phyloP scores from a whole-genome alignment of 495 filamentous ascomycete genomes.

The Talaromyces liani region DNA sequence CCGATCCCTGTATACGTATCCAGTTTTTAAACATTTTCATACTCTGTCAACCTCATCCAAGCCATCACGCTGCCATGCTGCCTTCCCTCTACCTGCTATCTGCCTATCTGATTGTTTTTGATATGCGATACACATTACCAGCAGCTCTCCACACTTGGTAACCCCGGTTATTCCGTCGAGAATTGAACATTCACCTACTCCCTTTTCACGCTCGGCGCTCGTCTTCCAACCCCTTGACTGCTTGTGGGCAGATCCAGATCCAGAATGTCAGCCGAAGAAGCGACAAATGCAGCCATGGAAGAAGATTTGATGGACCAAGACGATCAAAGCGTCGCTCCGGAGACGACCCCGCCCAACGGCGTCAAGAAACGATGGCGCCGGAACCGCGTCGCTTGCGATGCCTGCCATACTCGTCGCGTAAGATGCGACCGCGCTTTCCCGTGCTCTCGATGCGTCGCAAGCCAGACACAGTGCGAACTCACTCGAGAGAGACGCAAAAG shows the following conservation, averaged over 20 bases:
- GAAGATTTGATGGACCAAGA: not conserved
- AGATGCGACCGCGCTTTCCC: constrained; percentile 42
- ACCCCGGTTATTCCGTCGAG: not conserved
- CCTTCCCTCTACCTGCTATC: not conserved
- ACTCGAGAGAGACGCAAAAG: constrained; percentile 39
- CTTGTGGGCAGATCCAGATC: not conserved
- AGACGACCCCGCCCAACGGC: constrained; percentile 14
- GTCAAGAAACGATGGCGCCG: constrained; percentile 38
- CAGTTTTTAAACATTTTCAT: not conserved
- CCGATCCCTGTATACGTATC: not conserved
- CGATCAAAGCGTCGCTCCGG: not conserved
- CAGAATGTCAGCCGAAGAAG: constrained; percentile 2
- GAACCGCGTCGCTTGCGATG: constrained; percentile 40
- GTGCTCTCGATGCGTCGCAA: constrained; percentile 37
- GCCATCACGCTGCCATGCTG: not conserved
- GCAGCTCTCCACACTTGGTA: not conserved
- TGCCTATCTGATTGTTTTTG: not conserved
- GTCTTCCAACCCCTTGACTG: not conserved
- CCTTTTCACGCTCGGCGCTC: not conserved
- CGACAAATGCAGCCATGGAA: not conserved
- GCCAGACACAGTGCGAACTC: constrained; percentile 36
- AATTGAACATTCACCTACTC: not conserved
- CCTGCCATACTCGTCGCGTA: constrained; percentile 39
- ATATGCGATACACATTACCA: not conserved
- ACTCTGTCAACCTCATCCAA: not conserved